phyloP scores from a whole-genome alignment of 2,329 filamentous ascomycete genomes.

The Microascus cirrosus region DNA sequence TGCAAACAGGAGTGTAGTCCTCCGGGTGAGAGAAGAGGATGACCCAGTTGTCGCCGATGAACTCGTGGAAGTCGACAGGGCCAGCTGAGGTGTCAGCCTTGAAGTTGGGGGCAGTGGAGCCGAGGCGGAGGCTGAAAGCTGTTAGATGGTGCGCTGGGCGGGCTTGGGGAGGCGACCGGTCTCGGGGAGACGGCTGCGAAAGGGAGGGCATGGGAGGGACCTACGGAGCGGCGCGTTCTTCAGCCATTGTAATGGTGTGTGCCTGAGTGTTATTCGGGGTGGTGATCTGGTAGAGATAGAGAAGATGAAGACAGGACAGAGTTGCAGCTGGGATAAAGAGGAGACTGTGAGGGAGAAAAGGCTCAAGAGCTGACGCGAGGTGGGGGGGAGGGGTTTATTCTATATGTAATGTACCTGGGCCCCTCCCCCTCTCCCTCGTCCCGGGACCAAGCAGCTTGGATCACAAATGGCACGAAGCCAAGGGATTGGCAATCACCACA shows the following conservation, averaged over 20 bases:
- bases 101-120: constrained; percentile 67
- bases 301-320: background rate
- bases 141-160: background rate
- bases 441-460: background rate
- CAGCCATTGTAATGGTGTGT: constrained; percentile 2
- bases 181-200: background rate
- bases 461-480: background rate
- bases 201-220: background rate
- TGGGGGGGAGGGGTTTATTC: constrained; percentile 1
- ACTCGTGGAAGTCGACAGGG: constrained; percentile 73
- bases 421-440: background rate
- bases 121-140: constrained; percentile 46
- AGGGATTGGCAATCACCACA: background rate
- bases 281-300: background rate
- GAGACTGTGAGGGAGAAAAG: background rate
- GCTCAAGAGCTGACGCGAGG: background rate
- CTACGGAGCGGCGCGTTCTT: constrained; percentile 3
- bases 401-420: background rate
- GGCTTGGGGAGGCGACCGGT: background rate
- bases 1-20: constrained; percentile 93
- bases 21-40: constrained; percentile 78
- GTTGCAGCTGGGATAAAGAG: background rate
- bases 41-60: constrained; percentile 68
- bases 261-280: background rate
- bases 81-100: constrained; percentile 69